Conservation (phyloP, 371 early-diverging fungal species). For the Capillidium heterosporum region DNA sequence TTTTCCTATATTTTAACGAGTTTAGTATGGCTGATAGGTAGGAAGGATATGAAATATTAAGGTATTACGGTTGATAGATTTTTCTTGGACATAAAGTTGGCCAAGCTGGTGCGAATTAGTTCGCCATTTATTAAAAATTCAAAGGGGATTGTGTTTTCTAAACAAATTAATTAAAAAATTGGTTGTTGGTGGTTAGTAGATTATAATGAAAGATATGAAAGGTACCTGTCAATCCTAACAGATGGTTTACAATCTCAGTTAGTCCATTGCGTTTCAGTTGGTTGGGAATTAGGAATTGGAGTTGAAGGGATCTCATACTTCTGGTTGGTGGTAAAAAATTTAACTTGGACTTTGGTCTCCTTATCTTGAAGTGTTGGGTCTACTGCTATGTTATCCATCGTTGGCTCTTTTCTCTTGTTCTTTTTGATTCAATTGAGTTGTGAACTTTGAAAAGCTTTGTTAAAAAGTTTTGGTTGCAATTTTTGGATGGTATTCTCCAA, state of each 20-base stretch:
- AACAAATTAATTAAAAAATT: background rate
- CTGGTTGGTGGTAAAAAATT: conserved; percentile 51
- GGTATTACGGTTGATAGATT: conserved; percentile 50
- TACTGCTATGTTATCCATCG: too few relatives aligned
- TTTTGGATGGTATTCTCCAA: too few relatives aligned
- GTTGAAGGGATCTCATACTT: conserved; percentile 61
- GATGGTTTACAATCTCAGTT: conserved; percentile 80
- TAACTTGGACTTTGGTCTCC: conserved; percentile 60
- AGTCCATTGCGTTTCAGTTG: conserved; percentile 67
- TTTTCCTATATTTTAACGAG: conserved; percentile 39
- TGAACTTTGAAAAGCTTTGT: too few relatives aligned
- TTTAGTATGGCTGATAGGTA: background rate
- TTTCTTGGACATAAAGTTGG: conserved; percentile 43
- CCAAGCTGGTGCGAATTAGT: conserved; percentile 59
- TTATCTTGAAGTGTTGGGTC: too few relatives aligned
- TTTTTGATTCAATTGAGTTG: too few relatives aligned
- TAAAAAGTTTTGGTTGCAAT: too few relatives aligned
- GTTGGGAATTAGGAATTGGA: conserved; percentile 69
- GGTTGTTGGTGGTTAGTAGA: background rate
- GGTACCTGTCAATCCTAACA: conserved; percentile 31
- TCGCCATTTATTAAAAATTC: conserved; percentile 82
- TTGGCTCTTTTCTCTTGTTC: too few relatives aligned
- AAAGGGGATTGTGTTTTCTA: conserved; percentile 68
- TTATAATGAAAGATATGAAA: background rate
- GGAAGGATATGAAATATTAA: background rate